Evolutionary conservation across 345 rosid genomes (phyloP).

Genomic region (Gossypioides kirkii): DNA sequence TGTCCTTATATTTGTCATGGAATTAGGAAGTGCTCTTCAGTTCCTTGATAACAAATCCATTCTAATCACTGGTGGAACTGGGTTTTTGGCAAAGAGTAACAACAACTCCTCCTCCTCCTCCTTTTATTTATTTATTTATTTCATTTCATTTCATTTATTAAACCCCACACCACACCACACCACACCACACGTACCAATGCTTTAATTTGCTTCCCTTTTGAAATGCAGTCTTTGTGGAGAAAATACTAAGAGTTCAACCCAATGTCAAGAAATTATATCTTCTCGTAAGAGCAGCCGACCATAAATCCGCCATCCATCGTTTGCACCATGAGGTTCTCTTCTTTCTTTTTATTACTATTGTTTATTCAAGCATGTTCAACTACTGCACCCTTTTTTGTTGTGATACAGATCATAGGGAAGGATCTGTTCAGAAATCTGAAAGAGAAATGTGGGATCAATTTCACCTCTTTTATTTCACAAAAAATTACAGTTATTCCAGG

Average conservation of each 20-base stretch:
- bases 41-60: slow-evolving; percentile 55
- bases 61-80: slow-evolving; percentile 58
- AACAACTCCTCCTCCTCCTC: no score
- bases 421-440: slow-evolving; percentile 50
- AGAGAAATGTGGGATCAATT: slow-evolving; percentile 31
- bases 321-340: slow-evolving; percentile 57
- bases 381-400: no score
- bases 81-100: slow-evolving; percentile 59
- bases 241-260: slow-evolving; percentile 72
- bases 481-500: slow-evolving; percentile 47
- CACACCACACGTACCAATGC: background rate
- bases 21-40: slow-evolving; percentile 44
- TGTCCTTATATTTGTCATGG: slow-evolving; percentile 24
- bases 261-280: slow-evolving; percentile 73
- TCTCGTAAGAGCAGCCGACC: slow-evolving; percentile 68
- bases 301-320: slow-evolving; percentile 57
- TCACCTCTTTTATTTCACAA: slow-evolving; percentile 37
- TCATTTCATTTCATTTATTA: background rate
- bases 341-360: no score
- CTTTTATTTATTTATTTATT: no score
- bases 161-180: background rate
- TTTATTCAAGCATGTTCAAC: no score
- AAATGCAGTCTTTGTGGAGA: slow-evolving; percentile 71
- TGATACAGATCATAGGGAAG: slow-evolving; percentile 42
- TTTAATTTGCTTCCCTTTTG: background rate